phyloP scores from a whole-genome alignment of 805 yeast species.

The Kluyveromyces dobzhanskii region DNA sequence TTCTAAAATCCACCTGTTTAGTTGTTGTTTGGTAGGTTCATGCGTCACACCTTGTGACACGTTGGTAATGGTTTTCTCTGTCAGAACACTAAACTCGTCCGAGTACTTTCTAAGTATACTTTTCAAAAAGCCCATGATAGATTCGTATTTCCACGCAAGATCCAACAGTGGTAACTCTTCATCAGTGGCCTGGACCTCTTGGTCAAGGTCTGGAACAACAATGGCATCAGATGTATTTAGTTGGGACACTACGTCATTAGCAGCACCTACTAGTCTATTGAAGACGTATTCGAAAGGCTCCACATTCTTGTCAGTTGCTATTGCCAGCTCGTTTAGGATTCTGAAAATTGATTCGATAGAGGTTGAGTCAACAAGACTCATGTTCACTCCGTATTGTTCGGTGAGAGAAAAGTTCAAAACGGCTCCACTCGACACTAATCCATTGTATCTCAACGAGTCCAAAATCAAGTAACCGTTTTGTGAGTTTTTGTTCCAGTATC shows the following conservation, averaged over 20 bases:
- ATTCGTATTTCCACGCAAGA: slow-evolving; percentile 35
- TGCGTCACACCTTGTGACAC: slow-evolving; percentile 29
- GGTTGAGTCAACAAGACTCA: slow-evolving; percentile 37
- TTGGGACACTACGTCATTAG: slow-evolving; percentile 14
- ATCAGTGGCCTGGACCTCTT: slow-evolving; percentile 20
- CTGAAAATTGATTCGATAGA: slow-evolving; percentile 38
- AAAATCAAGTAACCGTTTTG: slow-evolving; percentile 55
- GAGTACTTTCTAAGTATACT: slow-evolving; percentile 37
- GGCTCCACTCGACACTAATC: slow-evolving; percentile 35
- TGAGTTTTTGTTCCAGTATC: slow-evolving; percentile 59
- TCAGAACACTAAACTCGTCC: slow-evolving; percentile 31
- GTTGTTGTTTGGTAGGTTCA: slow-evolving; percentile 21
- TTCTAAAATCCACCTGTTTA: slow-evolving; percentile 30
- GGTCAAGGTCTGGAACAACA: slow-evolving; percentile 12
- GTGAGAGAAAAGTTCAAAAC: slow-evolving; percentile 37
- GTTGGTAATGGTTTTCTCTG: slow-evolving; percentile 28
- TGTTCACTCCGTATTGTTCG: slow-evolving; percentile 25
- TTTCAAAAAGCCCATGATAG: slow-evolving; percentile 31
- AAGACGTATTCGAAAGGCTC: slow-evolving; percentile 25
- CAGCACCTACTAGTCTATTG: slow-evolving; percentile 18
- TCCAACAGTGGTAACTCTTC: slow-evolving; percentile 30
- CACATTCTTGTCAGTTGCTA: slow-evolving; percentile 13
- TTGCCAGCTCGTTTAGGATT: slow-evolving; percentile 24
- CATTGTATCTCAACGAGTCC: slow-evolving; percentile 41
- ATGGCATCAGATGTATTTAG: slow-evolving; percentile 17